Evolutionary conservation across 1,284 basidiomycete genomes (phyloP).

Genomic region (Fomitopsis palustris): DNA sequence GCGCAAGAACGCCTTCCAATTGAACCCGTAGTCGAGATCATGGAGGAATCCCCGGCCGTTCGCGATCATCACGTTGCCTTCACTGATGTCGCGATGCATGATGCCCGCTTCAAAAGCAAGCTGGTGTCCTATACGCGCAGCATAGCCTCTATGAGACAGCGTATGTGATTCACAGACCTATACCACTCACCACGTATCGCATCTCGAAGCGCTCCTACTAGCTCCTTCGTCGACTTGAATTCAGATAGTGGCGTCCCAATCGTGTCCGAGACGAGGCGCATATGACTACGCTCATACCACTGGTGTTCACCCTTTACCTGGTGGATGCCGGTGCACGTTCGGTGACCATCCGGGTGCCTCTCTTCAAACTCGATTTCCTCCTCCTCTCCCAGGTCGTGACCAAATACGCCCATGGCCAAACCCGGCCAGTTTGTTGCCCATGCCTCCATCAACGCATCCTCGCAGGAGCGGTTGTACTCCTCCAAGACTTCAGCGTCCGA

Average conservation of each 20-base stretch:
- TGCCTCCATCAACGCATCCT: neutral
- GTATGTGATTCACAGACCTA: neutral
- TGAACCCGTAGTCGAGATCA: conserved; percentile 13
- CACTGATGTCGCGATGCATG: neutral
- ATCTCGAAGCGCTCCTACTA: conserved; percentile 9
- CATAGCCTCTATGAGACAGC: neutral
- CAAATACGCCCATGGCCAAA: no score
- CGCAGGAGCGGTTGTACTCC: no score
- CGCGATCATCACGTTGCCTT: neutral
- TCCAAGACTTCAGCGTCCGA: neutral
- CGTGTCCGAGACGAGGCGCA: conserved; percentile 10
- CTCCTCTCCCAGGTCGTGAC: no score
- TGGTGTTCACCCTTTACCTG: no score
- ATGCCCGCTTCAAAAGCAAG: neutral
- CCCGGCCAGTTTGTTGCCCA: neutral
- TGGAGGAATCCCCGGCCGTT: conserved; percentile 5
- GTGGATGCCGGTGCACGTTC: no score
- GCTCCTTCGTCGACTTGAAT: conserved; percentile 12
- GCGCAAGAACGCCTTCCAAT: conserved; percentile 3
- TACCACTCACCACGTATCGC: conserved; percentile 9
- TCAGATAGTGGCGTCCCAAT: conserved; percentile 9
- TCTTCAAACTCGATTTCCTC: no score
- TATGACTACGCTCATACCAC: conserved; percentile 13
- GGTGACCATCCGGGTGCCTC: no score
- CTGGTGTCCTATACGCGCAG: neutral